Evolutionary conservation across 2,329 filamentous ascomycete species (phyloP), one percentile per base, ranked within the genome.

Genomic region (Gyromitra esculenta): DNA sequence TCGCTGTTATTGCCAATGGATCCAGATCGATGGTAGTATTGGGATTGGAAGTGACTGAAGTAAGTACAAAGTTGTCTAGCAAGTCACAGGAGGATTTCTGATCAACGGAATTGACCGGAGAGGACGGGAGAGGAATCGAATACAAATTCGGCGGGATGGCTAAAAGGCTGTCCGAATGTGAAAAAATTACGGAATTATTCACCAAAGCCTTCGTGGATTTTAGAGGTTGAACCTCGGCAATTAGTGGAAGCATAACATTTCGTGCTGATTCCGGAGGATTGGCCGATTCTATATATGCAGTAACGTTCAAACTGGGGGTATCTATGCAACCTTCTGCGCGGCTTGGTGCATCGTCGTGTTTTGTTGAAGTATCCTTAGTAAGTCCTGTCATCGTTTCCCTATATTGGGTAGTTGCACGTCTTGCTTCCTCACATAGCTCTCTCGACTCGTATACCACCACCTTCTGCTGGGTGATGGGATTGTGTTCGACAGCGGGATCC

Each of bases 391-490:
- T n/a, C 6, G 11, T 37, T 57, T 57, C 1, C 1, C 1, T 5
- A 5, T 15, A 7, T 7, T 15, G 54, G 7, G 9, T 15, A 15
- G 13, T 18, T 8, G 7, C 13, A 18, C 54, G 54, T 62, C 37
- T 25, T 15, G 57, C 57, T 11, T 41, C 35, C 11, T 62, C 37
- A 25, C 57, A 62, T n/a, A 37, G 37, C 2, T 41, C 39, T 18
- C 57, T 62, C 8, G 57, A 62, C 18, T 62, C 57, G n/a, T 62
- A 62, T 13, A 62, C 57, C 5, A 43, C 35, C 5, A 62, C 1
- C 18, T 62, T 43, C 18, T 43, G 57, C 7, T 15, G 37, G 35
- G 15, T 5, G 5, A 25, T 9, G 5, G 1, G 2, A 25, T 11
- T 8, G 54, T 2, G 35, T 13, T 39, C 15, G 4, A n/a, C n/a